These are phyloP conservation scores for Jackrogersella minutella DNA, from an alignment of 495 filamentous ascomycete genomes.

Conservation along the genomic window DNA sequence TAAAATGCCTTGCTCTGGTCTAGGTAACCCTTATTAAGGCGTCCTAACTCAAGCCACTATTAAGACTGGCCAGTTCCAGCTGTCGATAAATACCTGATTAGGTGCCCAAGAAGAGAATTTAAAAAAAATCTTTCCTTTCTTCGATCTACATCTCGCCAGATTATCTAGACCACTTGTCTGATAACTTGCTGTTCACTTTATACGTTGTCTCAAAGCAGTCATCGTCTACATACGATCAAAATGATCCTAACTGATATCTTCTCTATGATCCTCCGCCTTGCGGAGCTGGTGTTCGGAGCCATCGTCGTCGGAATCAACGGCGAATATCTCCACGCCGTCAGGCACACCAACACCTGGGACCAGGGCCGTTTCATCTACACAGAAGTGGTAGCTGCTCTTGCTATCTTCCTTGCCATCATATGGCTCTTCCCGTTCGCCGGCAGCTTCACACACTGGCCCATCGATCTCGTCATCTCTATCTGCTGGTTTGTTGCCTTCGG, in stretches of 20 bases:
- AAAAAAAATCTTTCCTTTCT: neutral
- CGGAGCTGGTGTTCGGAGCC: constrained; percentile 56
- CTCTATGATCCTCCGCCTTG: constrained; percentile 55
- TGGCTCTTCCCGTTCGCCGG: constrained; percentile 59
- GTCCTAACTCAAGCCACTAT: constrained; percentile 20
- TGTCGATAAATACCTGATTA: constrained; percentile 32
- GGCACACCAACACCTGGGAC: constrained; percentile 45
- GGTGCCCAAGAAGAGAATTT: constrained; percentile 2
- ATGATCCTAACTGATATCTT: constrained; percentile 53
- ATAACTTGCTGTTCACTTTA: neutral
- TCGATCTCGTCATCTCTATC: constrained; percentile 66
- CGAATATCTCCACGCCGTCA: constrained; percentile 50
- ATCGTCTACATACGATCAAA: constrained; percentile 22
- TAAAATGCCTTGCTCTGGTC: constrained; percentile 9
- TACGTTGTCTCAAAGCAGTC: neutral
- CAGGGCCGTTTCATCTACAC: constrained; percentile 59
- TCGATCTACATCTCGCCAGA: neutral
- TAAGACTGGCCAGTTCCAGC: neutral
- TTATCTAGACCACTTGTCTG: constrained; percentile 1
- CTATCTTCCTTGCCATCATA: constrained; percentile 56
- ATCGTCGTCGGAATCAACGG: constrained; percentile 59
- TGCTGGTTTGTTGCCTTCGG: constrained; percentile 73
- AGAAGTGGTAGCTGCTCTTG: constrained; percentile 56
- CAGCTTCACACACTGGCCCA: constrained; percentile 56
- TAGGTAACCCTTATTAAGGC: neutral